Evolutionary conservation across 2,329 filamentous ascomycete genomes (phyloP), one percentile per base, ranked within the genome.

Genomic region (Aureobasidium subglaciale): DNA sequence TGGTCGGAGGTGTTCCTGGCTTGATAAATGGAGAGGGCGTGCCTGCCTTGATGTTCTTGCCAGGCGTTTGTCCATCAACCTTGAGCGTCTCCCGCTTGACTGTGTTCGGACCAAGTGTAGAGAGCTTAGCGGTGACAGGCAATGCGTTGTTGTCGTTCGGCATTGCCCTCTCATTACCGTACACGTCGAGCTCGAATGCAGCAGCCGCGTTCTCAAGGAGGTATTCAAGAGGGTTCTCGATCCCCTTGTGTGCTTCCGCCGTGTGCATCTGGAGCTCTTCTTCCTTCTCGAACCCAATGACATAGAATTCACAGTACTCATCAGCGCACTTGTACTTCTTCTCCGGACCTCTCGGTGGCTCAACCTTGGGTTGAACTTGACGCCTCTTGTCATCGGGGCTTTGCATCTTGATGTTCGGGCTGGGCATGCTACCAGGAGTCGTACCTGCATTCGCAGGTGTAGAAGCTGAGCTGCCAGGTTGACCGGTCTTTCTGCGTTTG

Each of bases 141-240:
- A 63, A 9, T 2, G 42, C 59, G 32, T 56, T 42, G 15, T 46
- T 55, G 11, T 67, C 65, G 2, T 58, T 52, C 58, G 65, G 70
- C 3, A 64, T 56, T n/a, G 66, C 62, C 56, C 73, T 73, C 30
- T 66, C 70, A 60, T 64, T 64, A 35, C 72, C 71, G 48, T 78
- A 73, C 52, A 75, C 66, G 45, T 81, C 75, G n/a, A 82, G 67
- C 35, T 71, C 70, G 11, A 75, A 63, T 13, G 68, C 74, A 13
- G 72, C 73, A 13, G 74, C 74, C 59, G 81, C 72, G 38, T 74
- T 77, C 6, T 80, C 76, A 6, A 84, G 61, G 24, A 78, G 75
- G 63, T 77, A 85, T n/a, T 76, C 71, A 27, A 83, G 67, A 29
- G 80, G 76, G 63, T 85, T 73, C 5, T 75, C 77, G 34, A 83